These are phyloP conservation scores for Anthracocystis walkeri DNA, from an alignment of 1,284 basidiomycete genomes.

Conservation along the genomic window DNA sequence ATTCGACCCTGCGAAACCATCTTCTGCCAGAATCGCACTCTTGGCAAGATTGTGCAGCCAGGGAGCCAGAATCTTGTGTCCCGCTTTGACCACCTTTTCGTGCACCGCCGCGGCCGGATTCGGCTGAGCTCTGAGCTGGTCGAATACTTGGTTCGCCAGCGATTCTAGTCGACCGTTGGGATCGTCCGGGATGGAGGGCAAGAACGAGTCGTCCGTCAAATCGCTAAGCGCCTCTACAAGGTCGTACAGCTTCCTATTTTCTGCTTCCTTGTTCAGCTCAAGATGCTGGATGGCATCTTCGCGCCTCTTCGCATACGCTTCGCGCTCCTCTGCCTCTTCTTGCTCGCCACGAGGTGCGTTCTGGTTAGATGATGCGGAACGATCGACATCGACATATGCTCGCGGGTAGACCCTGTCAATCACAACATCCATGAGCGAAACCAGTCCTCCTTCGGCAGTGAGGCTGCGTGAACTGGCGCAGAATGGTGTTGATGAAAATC, in stretches of 20 bases:
- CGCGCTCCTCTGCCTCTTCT: conserved; percentile 74
- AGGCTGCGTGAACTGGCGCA: conserved; percentile 83
- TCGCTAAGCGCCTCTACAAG: conserved; percentile 38
- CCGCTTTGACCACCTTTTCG: conserved; percentile 22
- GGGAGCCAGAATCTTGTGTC: conserved; percentile 10
- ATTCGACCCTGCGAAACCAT: conserved; percentile 6
- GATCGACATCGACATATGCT: conserved; percentile 68
- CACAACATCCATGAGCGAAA: conserved; percentile 81
- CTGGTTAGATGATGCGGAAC: conserved; percentile 3
- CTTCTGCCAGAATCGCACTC: conserved; percentile 15
- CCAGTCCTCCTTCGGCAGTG: conserved; percentile 82
- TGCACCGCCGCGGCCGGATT: conserved; percentile 31
- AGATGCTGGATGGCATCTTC: conserved; percentile 31
- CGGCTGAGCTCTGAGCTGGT: conserved; percentile 13
- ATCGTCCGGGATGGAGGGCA: conserved; percentile 33
- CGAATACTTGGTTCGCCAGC: conserved; percentile 19
- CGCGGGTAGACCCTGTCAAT: conserved; percentile 75
- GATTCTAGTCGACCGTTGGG: conserved; percentile 23
- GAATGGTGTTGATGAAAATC: conserved; percentile 77
- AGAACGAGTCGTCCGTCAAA: conserved; percentile 24
- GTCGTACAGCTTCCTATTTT: conserved; percentile 35
- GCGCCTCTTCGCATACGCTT: conserved; percentile 75
- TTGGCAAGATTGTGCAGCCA: conserved; percentile 29
- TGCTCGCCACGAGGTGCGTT: conserved; percentile 73
- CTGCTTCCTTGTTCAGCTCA: conserved; percentile 21